Base-by-base conservation (phyloP, 805 yeast genomes). In the Alloascoidea hylecoeti region DNA sequence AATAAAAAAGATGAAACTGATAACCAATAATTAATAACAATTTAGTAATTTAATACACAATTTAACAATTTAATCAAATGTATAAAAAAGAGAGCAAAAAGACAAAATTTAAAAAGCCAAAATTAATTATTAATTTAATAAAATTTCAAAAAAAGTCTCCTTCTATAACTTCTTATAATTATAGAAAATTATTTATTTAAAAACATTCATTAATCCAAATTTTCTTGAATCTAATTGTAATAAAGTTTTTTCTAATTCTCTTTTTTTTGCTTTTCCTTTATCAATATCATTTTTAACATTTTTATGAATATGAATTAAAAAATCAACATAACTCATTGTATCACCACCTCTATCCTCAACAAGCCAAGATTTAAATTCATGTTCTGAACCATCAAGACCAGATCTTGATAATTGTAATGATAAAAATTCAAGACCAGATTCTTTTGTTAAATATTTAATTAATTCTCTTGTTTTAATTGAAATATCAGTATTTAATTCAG, bases 291-390 rank as follows among this genome's bases (percentile, higher is more conserved):
- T 39, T 42, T 57, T 56, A n/a, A 62, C 58, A 15, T 48, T 45
- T 39, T 71, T 74, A 54, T 89, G 96, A 39, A 88, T 58, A 30
- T 68, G 68, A 4, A 73, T 60, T 44, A 89, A 60, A 47, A 72
- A 85, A 41, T 82, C 95, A 4, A 70, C 55, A 51, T 77, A 80
- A 15, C 77, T 68, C 48, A 73, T 51, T 53, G 69, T 61, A 34
- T 76, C 73, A 28, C 60, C 60, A 16, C 64, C 59, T 35, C 72
- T 65, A 52, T 92, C 97, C 49, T 92, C 97, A 18, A 77, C 74
- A 50, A 92, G 58, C 37, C 71, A 49, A 33, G 75, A 75, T 32
- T 65, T 58, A 51, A 85, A 72, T 37, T 64, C 70, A 34, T 54
- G 47, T 46, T 76, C 75, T 2, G 72, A 64, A 2, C 74, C 73